Evolutionary conservation across 2,329 filamentous ascomycete species (phyloP).

Genomic region (Ceratocystis ficicola): DNA sequence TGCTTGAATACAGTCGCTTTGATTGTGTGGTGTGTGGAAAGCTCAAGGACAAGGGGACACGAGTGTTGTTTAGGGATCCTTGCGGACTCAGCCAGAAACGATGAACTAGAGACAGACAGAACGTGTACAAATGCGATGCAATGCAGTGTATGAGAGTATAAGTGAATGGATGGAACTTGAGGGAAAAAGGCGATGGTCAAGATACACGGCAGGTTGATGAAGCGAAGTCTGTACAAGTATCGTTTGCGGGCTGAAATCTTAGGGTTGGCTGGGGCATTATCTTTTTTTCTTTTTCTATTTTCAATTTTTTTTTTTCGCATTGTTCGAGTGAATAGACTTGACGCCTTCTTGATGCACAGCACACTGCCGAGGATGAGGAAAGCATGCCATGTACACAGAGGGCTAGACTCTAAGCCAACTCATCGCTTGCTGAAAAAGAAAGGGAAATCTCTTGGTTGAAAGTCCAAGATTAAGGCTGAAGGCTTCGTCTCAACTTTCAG

Average conservation of each 20-base stretch:
- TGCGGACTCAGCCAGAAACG: slow-evolving; percentile 2
- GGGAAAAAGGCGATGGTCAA: slow-evolving; percentile 9
- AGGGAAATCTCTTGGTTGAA: not conserved
- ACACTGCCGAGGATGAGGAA: too few relatives aligned
- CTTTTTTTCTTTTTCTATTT: too few relatives aligned
- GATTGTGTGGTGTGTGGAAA: not conserved
- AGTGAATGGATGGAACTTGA: not conserved
- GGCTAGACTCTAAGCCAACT: too few relatives aligned
- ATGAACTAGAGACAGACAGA: not conserved
- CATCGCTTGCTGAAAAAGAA: not conserved
- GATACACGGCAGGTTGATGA: slow-evolving; percentile 5
- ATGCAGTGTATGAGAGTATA: not conserved
- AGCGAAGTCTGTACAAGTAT: slow-evolving; percentile 7
- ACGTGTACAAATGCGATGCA: slow-evolving; percentile 4
- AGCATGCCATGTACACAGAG: too few relatives aligned
- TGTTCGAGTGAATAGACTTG: not conserved
- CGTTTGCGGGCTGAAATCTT: not conserved
- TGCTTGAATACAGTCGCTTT: not conserved
- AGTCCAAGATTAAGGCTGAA: not conserved
- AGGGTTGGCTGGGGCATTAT: too few relatives aligned
- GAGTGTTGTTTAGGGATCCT: not conserved
- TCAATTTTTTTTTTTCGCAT: not conserved
- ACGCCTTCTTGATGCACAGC: too few relatives aligned
- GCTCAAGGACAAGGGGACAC: not conserved
- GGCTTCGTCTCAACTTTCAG: not conserved